These are phyloP conservation scores for Sonneratia caseolaris DNA, from an alignment of 345 rosid genomes.

Conservation along the genomic window DNA sequence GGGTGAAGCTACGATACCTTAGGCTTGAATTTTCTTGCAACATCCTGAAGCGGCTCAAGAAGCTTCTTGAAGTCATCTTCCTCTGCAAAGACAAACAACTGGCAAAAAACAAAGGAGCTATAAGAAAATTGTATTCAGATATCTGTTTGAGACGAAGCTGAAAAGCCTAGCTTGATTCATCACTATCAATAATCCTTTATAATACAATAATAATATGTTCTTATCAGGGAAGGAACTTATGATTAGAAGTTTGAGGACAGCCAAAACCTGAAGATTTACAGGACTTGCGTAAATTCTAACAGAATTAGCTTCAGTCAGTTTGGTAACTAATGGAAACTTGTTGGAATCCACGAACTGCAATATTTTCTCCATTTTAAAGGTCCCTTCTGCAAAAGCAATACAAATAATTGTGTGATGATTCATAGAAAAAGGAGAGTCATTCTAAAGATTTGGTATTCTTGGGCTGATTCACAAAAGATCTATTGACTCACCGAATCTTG, in stretches of 20 bases:
- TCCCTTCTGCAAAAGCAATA: conserved; percentile 46
- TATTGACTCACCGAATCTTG: conserved; percentile 51
- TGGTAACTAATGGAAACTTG: conserved; percentile 78
- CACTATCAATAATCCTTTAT: too few relatives aligned
- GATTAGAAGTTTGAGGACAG: not conserved
- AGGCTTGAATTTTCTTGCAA: conserved; percentile 62
- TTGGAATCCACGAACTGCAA: conserved; percentile 53
- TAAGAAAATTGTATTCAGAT: not conserved
- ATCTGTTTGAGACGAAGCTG: not conserved
- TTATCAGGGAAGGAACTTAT: too few relatives aligned
- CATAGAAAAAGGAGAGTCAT: not conserved
- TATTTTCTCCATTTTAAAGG: conserved; percentile 38
- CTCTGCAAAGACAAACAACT: conserved; percentile 64
- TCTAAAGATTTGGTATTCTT: too few relatives aligned
- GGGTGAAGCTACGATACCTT: conserved; percentile 29
- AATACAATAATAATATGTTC: too few relatives aligned
- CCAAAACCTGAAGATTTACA: conserved; percentile 61
- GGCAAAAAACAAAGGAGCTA: conserved; percentile 8
- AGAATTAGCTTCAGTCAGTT: conserved; percentile 60
- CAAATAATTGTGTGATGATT: not conserved
- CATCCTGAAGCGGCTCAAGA: conserved; percentile 44
- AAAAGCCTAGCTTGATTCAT: not conserved
- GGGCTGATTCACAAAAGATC: too few relatives aligned
- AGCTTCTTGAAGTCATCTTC: conserved; percentile 49
- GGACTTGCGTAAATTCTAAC: conserved; percentile 65